A percentile compares a stretch with the other conserved stretches of the same genome.
Evolutionary conservation across 2,329 filamentous ascomycete genomes (phyloP).

Genomic region (Gnomoniopsis smithogilvyi): DNA sequence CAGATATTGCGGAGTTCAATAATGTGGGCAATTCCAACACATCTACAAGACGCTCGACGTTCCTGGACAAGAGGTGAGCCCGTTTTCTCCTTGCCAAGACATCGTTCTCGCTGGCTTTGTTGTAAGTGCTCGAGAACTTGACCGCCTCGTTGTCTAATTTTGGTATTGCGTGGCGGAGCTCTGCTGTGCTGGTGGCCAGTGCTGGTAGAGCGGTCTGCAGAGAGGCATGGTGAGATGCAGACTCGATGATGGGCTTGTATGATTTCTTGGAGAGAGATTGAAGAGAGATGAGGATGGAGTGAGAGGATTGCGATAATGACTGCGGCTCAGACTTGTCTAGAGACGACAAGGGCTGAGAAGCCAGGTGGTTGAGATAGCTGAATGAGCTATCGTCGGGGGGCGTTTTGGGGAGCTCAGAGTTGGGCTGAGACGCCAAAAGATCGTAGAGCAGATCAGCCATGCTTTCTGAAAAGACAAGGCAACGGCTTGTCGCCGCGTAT

Average conservation of each 20-base stretch:
- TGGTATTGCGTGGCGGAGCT: constrained; percentile 71
- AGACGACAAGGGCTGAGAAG: constrained; percentile 70
- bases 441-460: constrained; percentile 77
- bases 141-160: constrained; percentile 75
- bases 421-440: constrained; percentile 47
- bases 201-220: constrained; percentile 69
- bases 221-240: constrained; percentile 72
- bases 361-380: constrained; percentile 73
- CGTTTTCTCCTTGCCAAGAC: constrained; percentile 72
- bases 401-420: constrained; percentile 27
- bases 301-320: constrained; percentile 74
- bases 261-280: constrained; percentile 89
- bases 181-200: constrained; percentile 61
- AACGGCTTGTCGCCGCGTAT: background rate
- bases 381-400: constrained; percentile 51
- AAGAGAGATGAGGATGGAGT: constrained; percentile 76
- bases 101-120: constrained; percentile 66
- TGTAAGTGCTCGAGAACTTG: constrained; percentile 78
- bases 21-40: constrained; percentile 86
- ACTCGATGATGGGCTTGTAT: constrained; percentile 78
- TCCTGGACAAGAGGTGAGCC: constrained; percentile 77
- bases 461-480: constrained; percentile 5
- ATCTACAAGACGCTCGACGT: constrained; percentile 85
- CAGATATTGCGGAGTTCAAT: constrained; percentile 73
- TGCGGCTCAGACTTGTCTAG: constrained; percentile 74